Evolutionary conservation across 1,284 basidiomycete genomes (phyloP).

Genomic region (Fomitiporia mediterranea): DNA sequence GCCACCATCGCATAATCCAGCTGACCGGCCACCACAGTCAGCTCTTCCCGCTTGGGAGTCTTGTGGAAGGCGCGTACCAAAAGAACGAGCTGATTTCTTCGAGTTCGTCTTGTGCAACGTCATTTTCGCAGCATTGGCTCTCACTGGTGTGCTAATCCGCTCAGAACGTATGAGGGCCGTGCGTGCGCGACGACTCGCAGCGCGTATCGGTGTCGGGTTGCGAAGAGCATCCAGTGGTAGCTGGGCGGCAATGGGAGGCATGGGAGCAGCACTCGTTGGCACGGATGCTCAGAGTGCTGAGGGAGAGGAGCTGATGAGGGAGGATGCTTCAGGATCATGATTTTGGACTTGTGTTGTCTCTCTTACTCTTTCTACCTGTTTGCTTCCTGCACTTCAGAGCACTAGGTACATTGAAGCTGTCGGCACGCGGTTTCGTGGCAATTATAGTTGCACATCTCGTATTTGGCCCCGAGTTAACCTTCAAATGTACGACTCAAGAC

Average conservation of each 20-base stretch:
- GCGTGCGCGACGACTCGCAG: slow-evolving; percentile 78
- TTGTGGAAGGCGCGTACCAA: slow-evolving; percentile 75
- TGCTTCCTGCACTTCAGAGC: too few relatives aligned
- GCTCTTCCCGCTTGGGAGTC: slow-evolving; percentile 74
- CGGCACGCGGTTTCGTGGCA: too few relatives aligned
- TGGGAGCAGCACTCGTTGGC: slow-evolving; percentile 6
- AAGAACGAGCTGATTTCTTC: slow-evolving; percentile 80
- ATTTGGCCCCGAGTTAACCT: too few relatives aligned
- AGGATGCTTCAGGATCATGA: slow-evolving; percentile 6
- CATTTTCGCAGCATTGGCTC: slow-evolving; percentile 60
- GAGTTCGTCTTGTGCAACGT: slow-evolving; percentile 85
- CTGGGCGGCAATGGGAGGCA: slow-evolving; percentile 17
- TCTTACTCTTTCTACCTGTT: not conserved
- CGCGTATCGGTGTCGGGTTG: slow-evolving; percentile 62
- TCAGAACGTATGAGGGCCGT: slow-evolving; percentile 62
- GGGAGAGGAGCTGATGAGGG: slow-evolving; percentile 1
- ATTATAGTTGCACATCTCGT: too few relatives aligned
- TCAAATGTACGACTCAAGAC: too few relatives aligned
- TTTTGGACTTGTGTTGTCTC: not conserved
- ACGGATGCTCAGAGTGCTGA: slow-evolving; percentile 1
- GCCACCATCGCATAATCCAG: slow-evolving; percentile 15
- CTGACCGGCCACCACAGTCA: slow-evolving; percentile 50
- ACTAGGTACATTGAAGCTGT: too few relatives aligned
- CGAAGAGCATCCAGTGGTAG: slow-evolving; percentile 18
- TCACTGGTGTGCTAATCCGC: slow-evolving; percentile 62